Percentiles rank a stretch among this genome's conserved stretches.
Conservation (phyloP, 2,329 filamentous ascomycete genomes). For the Aspergillus ochraceus region DNA sequence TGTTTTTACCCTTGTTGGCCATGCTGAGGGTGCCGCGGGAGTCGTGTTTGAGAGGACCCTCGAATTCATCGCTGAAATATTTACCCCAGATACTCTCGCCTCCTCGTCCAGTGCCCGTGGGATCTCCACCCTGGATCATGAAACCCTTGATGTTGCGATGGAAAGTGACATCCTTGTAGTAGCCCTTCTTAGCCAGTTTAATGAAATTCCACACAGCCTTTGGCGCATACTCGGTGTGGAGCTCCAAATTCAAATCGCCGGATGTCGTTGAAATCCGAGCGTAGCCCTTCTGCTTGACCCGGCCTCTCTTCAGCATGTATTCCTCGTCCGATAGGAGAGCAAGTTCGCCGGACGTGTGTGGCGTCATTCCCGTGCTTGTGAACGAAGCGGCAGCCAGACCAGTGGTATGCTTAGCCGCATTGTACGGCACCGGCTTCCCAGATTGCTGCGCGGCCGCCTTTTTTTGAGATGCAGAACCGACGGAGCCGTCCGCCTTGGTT, state of each 20-base stretch:
- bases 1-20: constrained; percentile 99
- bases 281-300: constrained; percentile 88
- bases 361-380: constrained; percentile 90
- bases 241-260: constrained; percentile 82
- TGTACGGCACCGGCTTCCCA: constrained; percentile 61
- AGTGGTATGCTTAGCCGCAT: constrained; percentile 86
- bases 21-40: constrained; percentile 79
- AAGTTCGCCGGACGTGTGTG: constrained; percentile 82
- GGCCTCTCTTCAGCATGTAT: constrained; percentile 89
- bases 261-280: constrained; percentile 83
- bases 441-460: constrained; percentile 21
- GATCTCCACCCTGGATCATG: constrained; percentile 97
- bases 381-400: constrained; percentile 90
- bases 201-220: constrained; percentile 98
- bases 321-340: constrained; percentile 90
- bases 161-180: constrained; percentile 81
- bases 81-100: constrained; percentile 91
- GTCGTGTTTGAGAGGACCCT: constrained; percentile 83
- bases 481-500: constrained; percentile 23
- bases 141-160: constrained; percentile 94
- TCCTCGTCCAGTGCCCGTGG: constrained; percentile 87
- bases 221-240: constrained; percentile 87
- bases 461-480: constrained; percentile 20
- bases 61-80: constrained; percentile 90
- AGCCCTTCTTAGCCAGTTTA: constrained; percentile 80